Evolutionary conservation across 192 early-diverging fungal species (phyloP), one percentile per base, ranked within the genome.

Genomic region (Martensiomyces pterosporus): DNA sequence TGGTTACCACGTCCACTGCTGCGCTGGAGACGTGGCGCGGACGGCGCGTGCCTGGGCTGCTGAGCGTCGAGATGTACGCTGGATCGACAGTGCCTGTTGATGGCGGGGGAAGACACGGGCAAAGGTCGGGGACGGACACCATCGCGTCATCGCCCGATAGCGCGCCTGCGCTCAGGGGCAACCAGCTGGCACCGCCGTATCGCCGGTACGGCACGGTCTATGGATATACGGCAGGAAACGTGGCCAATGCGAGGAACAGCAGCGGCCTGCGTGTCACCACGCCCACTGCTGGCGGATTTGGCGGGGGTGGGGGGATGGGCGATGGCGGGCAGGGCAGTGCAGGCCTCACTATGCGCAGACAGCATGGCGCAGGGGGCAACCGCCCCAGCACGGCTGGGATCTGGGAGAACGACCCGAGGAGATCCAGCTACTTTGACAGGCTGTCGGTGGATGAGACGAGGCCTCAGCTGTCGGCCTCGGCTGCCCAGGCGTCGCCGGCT

Each of bases 351-450:
- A 24, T 56, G 53, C 66, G 66, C 39, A 52, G 66, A 6, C 58
- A 53, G 17, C 54, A 69, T 23, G 49, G 50, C 9, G 25, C 33
- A 2, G 32, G 47, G 16, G 35, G 55, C 15, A 27, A 39, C 13
- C 60, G 56, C 5, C 38, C 49, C 16, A 40, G 47, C 40, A 53
- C 54, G 22, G 66, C 47, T 15, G 60, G 51, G 10, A 51, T 64
- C 37, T 63, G 52, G 49, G 67, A 64, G 2, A 63, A 51, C 43
- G 60, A 71, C 13, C 50, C 56, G 16, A 60, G 67, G 13, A 60
- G 67, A 12, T 64, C 67, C 4, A 64, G 61, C 43, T 71, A 71
- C 55, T 64, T 71, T 71, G 67, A 71, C 24, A 60, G 67, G 25
- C 55, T 63, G 19, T 71, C 67, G 19, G 44, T 59, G 18, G 67